Evolutionary conservation across 78 protist species (phyloP).

Genomic region (Dictyostelium brefeldianum): DNA sequence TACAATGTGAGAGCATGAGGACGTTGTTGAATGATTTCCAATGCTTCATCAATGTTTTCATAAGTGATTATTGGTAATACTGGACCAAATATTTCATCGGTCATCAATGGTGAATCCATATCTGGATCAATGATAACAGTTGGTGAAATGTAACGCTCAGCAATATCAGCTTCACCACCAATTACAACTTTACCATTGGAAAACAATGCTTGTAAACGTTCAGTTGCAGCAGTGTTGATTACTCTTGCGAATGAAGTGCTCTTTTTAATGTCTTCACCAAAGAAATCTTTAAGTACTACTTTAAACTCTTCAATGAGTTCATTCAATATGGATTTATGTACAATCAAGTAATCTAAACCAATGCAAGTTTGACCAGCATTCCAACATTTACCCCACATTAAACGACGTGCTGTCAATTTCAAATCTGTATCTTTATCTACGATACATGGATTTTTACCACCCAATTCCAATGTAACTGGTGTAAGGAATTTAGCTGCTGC

Average conservation of each 20-base stretch:
- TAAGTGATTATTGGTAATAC: constrained; percentile 88
- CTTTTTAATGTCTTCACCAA: constrained; percentile 52
- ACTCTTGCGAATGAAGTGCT: constrained; percentile 52
- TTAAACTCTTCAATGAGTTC: constrained; percentile 62
- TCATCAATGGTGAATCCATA: constrained; percentile 56
- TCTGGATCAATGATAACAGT: constrained; percentile 85
- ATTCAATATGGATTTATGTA: constrained; percentile 50
- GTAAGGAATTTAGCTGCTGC: constrained; percentile 92
- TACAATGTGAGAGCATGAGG: constrained; percentile 92
- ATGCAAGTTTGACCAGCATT: constrained; percentile 96
- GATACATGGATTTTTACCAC: constrained; percentile 95
- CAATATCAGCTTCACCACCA: constrained; percentile 85
- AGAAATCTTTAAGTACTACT: constrained; percentile 43
- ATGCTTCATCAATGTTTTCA: constrained; percentile 71
- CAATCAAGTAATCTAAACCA: constrained; percentile 69
- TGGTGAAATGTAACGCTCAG: constrained; percentile 81
- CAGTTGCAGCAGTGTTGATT: constrained; percentile 36
- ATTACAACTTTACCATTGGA: constrained; percentile 62
- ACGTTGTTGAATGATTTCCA: constrained; percentile 49
- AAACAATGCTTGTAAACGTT: constrained; percentile 50
- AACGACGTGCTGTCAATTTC: constrained; percentile 68
- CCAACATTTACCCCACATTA: constrained; percentile 84
- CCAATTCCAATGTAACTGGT: constrained; percentile 96
- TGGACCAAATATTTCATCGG: constrained; percentile 94
- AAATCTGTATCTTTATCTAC: constrained; percentile 86